These are phyloP conservation scores for Apophysomyces sp. DNA, from an alignment of 371 early-diverging fungal species.

Conservation along the genomic window DNA sequence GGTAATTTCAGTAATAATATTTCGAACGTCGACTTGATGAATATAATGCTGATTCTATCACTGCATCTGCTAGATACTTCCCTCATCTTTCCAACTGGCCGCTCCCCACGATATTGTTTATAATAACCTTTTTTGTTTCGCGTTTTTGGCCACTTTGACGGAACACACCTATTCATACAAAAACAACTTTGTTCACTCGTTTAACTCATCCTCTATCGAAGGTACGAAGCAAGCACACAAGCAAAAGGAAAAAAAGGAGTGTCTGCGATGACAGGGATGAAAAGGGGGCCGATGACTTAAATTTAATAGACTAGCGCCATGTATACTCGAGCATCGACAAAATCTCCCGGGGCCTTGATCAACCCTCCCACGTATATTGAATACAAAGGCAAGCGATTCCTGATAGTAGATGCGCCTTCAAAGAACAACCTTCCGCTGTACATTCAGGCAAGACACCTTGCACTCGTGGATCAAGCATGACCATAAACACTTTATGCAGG, in stretches of 20 bases:
- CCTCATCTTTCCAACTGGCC: not conserved
- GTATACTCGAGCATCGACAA: conserved; percentile 12
- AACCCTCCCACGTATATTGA: conserved; percentile 53
- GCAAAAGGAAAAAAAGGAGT: not conserved
- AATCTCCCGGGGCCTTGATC: conserved; percentile 33
- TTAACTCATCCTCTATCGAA: not conserved
- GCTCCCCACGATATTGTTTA: not conserved
- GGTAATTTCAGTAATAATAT: not conserved
- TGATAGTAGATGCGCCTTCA: conserved; percentile 55
- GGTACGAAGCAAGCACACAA: not conserved
- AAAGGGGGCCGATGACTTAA: not conserved
- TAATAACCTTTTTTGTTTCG: not conserved
- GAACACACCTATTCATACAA: no score
- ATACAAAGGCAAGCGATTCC: conserved; percentile 40
- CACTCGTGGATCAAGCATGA: not conserved
- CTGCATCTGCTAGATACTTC: not conserved
- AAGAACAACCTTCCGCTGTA: conserved; percentile 50
- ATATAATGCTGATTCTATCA: not conserved
- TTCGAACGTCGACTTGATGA: not conserved
- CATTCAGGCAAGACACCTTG: conserved; percentile 38
- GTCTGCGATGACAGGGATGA: not conserved
- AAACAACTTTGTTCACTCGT: not conserved
- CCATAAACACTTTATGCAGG: conserved; percentile 9
- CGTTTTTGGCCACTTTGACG: not conserved
- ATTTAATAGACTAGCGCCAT: not conserved